A percentile compares a stretch with the other conserved stretches of the same genome.
Evolutionary conservation across 495 filamentous ascomycete species (phyloP).

Genomic region (Xylaria flabelliformis): DNA sequence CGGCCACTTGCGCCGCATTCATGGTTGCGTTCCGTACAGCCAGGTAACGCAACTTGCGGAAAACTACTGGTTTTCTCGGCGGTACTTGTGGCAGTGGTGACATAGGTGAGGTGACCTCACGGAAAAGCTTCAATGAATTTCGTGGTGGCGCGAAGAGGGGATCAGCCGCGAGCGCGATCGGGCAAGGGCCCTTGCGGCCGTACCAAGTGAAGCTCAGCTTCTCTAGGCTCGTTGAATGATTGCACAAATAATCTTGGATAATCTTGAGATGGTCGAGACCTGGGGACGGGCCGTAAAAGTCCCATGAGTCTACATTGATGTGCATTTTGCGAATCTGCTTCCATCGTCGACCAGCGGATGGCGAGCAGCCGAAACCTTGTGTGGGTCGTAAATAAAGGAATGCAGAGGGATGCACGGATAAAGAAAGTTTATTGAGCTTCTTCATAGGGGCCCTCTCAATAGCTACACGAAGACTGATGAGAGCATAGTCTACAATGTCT

Average conservation of each 20-base stretch:
- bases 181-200: conserved; percentile 69
- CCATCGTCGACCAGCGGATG: conserved; percentile 69
- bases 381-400: conserved; percentile 72
- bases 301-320: conserved; percentile 70
- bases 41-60: conserved; percentile 65
- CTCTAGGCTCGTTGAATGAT: conserved; percentile 65
- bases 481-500: conserved; percentile 79
- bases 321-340: conserved; percentile 71
- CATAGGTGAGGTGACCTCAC: conserved; percentile 61
- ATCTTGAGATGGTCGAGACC: conserved; percentile 75
- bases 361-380: conserved; percentile 69
- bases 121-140: conserved; percentile 56
- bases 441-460: conserved; percentile 69
- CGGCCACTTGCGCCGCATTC: conserved; percentile 68
- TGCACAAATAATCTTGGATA: conserved; percentile 73
- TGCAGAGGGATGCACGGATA: conserved; percentile 72
- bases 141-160: conserved; percentile 62
- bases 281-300: conserved; percentile 58
- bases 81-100: conserved; percentile 55
- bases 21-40: conserved; percentile 70
- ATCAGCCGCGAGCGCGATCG: conserved; percentile 68
- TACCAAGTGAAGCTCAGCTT: conserved; percentile 74
- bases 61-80: conserved; percentile 55
- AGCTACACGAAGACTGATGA: conserved; percentile 79
- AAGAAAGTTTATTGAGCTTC: conserved; percentile 65